phyloP scores from a whole-genome alignment of 2,329 filamentous ascomycete genomes.

The Arachnomyces sp. region DNA sequence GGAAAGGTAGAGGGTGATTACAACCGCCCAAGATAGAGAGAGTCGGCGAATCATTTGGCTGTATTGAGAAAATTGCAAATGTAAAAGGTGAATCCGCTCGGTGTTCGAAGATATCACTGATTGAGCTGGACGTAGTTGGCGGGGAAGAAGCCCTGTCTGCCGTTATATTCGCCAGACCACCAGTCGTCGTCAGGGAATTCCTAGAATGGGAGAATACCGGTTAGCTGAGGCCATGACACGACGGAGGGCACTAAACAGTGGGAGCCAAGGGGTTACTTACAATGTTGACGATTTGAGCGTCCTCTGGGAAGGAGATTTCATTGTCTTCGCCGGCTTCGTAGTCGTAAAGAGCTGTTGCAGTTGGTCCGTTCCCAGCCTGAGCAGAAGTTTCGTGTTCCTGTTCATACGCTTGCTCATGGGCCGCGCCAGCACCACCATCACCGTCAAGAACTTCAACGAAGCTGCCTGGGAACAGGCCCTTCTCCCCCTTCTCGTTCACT shows the following conservation, averaged over 20 bases:
- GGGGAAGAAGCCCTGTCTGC: slow-evolving; percentile 71
- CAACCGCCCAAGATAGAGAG: slow-evolving; percentile 1
- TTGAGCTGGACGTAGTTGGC: slow-evolving; percentile 43
- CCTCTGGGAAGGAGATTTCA: slow-evolving; percentile 75
- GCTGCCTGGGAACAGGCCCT: slow-evolving; percentile 90
- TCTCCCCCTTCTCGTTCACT: slow-evolving; percentile 73
- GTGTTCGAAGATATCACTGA: slow-evolving; percentile 15
- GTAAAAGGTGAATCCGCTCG: slow-evolving; percentile 1
- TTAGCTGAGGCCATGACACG: background rate
- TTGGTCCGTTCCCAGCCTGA: slow-evolving; percentile 44
- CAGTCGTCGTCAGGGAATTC: slow-evolving; percentile 98
- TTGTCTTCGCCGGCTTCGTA: slow-evolving; percentile 98
- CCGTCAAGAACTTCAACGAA: slow-evolving; percentile 81
- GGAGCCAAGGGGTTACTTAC: slow-evolving; percentile 41
- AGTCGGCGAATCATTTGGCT: background rate
- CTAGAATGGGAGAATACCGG: slow-evolving; percentile 29
- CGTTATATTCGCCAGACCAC: slow-evolving; percentile 87
- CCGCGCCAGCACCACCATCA: slow-evolving; percentile 31
- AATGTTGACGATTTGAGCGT: slow-evolving; percentile 69
- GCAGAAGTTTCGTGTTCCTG: slow-evolving; percentile 28
- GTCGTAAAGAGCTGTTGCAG: slow-evolving; percentile 81
- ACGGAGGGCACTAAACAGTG: background rate
- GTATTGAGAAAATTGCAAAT: background rate
- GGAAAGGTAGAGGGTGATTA: background rate
- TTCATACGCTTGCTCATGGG: slow-evolving; percentile 23